Evolutionary conservation across 2,329 filamentous ascomycete species (phyloP).

Genomic region (Diplocarpon mali): DNA sequence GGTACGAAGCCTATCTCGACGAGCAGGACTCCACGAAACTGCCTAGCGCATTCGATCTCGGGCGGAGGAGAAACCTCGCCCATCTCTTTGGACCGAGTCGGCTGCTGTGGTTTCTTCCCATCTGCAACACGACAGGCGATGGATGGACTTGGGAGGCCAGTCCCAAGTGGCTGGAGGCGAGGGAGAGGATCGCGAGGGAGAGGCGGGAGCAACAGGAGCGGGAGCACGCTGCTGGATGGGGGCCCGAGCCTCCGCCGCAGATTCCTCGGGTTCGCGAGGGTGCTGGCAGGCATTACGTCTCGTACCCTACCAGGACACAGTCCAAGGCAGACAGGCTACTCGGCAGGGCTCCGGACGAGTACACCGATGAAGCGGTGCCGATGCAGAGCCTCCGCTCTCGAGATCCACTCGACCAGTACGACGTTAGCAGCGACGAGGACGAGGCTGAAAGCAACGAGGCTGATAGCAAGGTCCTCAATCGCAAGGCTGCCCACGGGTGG

Average conservation of each 20-base stretch:
- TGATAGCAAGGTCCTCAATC: slow-evolving; percentile 15
- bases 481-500: slow-evolving; percentile 21
- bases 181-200: slow-evolving; percentile 49
- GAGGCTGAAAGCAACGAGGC: slow-evolving; percentile 19
- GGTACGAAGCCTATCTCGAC: slow-evolving; percentile 75
- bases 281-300: slow-evolving; percentile 24
- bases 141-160: slow-evolving; percentile 92
- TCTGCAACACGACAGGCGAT: slow-evolving; percentile 79
- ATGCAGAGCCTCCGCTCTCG: slow-evolving; percentile 23
- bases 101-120: slow-evolving; percentile 65
- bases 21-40: slow-evolving; percentile 80
- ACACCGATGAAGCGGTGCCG: slow-evolving; percentile 20
- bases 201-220: slow-evolving; percentile 49
- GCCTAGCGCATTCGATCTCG: slow-evolving; percentile 88
- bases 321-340: slow-evolving; percentile 29
- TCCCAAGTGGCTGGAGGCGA: slow-evolving; percentile 62
- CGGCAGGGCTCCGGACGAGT: slow-evolving; percentile 24
- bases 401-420: slow-evolving; percentile 21
- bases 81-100: slow-evolving; percentile 72
- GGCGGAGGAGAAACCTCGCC: slow-evolving; percentile 64
- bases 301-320: slow-evolving; percentile 16
- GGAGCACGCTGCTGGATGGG: slow-evolving; percentile 60
- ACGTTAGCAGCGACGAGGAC: slow-evolving; percentile 25
- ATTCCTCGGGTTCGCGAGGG: slow-evolving; percentile 13
- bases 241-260: slow-evolving; percentile 25